phyloP scores from a whole-genome alignment of 805 yeast genomes.

The Wickerhamiella nectarea region DNA sequence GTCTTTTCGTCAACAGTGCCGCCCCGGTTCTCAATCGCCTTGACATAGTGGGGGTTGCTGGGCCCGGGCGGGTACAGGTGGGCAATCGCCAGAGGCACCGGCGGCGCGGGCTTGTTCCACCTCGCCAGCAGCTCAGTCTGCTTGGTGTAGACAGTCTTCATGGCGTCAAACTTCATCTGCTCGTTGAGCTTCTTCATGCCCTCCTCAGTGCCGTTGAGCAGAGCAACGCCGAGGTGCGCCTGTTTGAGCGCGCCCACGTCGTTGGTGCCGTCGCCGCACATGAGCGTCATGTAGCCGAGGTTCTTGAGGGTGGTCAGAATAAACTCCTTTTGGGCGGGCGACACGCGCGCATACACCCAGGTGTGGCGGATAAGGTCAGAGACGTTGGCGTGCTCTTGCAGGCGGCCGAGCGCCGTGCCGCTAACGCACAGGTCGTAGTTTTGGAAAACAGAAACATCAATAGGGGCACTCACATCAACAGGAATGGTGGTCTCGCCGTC shows the following conservation, averaged over 20 bases:
- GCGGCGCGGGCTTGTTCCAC: constrained; percentile 66
- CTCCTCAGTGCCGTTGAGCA: constrained; percentile 91
- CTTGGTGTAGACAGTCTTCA: constrained; percentile 60
- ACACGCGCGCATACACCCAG: constrained; percentile 96
- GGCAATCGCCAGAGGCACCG: constrained; percentile 76
- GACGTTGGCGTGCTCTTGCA: constrained; percentile 53
- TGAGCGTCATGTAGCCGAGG: constrained; percentile 81
- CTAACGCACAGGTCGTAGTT: constrained; percentile 80
- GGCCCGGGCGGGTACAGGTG: constrained; percentile 96
- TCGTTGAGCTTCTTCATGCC: constrained; percentile 83
- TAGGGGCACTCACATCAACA: constrained; percentile 42
- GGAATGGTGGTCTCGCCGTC: constrained; percentile 62
- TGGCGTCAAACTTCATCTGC: constrained; percentile 50
- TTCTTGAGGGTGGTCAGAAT: constrained; percentile 70
- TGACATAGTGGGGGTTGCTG: constrained; percentile 70
- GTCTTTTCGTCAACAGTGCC: constrained; percentile 51
- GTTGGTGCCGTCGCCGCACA: constrained; percentile 99
- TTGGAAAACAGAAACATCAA: constrained; percentile 44
- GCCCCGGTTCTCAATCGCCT: constrained; percentile 76
- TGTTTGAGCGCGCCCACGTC: constrained; percentile 98
- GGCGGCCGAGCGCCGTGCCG: constrained; percentile 69
- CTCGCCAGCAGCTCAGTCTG: constrained; percentile 64
- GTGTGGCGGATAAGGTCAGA: constrained; percentile 67
- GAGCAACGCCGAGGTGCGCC: constrained; percentile 97
- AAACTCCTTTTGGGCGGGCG: constrained; percentile 91